These are phyloP conservation scores for Glomus cerebriforme DNA, from an alignment of 192 early-diverging fungal species.

Conservation along the genomic window DNA sequence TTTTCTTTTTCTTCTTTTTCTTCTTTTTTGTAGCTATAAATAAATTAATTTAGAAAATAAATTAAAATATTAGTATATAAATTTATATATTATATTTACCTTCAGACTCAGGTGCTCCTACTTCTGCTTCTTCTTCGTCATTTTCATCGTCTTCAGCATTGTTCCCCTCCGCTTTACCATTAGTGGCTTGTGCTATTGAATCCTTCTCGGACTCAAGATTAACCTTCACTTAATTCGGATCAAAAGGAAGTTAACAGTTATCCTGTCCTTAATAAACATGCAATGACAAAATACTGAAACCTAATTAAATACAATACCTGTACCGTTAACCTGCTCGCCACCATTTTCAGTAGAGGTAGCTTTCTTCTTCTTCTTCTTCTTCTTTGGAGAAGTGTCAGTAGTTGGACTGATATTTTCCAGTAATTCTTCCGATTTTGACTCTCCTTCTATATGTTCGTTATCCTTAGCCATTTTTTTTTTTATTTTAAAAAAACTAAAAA, in stretches of 20 bases:
- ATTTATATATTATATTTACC: not conserved
- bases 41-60: not conserved
- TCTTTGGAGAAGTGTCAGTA: not conserved
- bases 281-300: not conserved
- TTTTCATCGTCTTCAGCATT: not conserved
- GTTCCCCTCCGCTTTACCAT: not conserved
- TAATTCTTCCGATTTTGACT: not conserved
- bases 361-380: not conserved
- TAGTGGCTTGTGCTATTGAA: not conserved
- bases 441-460: not conserved
- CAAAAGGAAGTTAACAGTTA: not conserved
- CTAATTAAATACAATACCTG: not conserved
- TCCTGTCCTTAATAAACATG: not conserved
- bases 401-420: not conserved
- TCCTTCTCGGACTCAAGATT: not conserved
- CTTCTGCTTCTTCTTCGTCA: not conserved
- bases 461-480: no score
- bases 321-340: not conserved
- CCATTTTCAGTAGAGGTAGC: not conserved
- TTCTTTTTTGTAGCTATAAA: not conserved
- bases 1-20: slow-evolving; percentile 24
- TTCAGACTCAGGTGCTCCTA: not conserved
- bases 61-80: not conserved
- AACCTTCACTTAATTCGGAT: not conserved
- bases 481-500: no score